Base-by-base conservation (phyloP, 257 asterid species). In the Nicotiana attenuata region DNA sequence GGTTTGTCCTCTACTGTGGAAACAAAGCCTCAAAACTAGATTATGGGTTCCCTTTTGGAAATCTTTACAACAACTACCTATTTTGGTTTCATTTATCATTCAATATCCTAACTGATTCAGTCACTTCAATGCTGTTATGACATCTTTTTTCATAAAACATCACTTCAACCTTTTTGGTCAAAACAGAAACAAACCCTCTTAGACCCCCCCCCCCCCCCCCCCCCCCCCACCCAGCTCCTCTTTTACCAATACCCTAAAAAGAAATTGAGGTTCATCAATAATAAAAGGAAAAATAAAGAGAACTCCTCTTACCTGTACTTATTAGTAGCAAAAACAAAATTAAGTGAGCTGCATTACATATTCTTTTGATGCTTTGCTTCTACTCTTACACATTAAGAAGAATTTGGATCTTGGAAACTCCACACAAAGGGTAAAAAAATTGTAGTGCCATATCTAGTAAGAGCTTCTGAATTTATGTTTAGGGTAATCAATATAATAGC, bases 81-180 rank as follows among this genome's bases (percentile, higher is more conserved):
- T 79, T 88, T 67, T 55, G 50, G 35, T 82, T 56, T 79, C 76
- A 76, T 85, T 82, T 77, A 61, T 82, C 79, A 76, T 85, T 85
- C 73, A 41, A 41, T 9, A 41, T 65, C 82, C 69, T 85, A 88
- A 89, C 93, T 55, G 88, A 91, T 83, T 88, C 90, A 90, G 92
- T 92, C 97, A 88, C 86, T 89, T 92, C 97, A 87, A 83, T 85
- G 84, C 81, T 87, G 86, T 85, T 80, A 71, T 59, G 82, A 83
- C 65, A 31, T 38, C 29, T 29, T 82, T 38, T 33, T 41, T 68
- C 71, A 82, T 7, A 81, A 78, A 82, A 84, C 86, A 87, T 88
- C 88, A 84, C 85, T 78, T 81, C 88, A 69, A 19, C 8, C 33
- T 55, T 86, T 84, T 81, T 77, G 26, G 65, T 61, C 85, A 82